phyloP scores from a whole-genome alignment of 2,329 filamentous ascomycete species.

The Fusarium protoensiforme region DNA sequence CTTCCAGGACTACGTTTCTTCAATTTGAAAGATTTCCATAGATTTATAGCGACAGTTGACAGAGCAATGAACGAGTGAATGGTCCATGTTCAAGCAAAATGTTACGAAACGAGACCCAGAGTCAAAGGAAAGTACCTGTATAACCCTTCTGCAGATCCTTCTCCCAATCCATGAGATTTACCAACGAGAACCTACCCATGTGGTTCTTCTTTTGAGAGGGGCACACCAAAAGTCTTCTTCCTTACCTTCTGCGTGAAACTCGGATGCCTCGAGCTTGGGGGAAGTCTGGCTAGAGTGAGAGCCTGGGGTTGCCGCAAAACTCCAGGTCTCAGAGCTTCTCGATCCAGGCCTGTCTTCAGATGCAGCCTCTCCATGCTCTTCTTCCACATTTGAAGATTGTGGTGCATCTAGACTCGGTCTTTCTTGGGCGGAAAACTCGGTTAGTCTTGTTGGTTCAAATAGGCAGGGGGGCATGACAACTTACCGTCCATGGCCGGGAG shows the following conservation, averaged over 20 bases:
- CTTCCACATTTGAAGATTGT: neutral
- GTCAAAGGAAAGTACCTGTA: neutral
- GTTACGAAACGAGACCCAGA: neutral
- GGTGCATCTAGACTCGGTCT: neutral
- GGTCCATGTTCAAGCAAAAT: neutral
- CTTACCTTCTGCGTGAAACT: neutral
- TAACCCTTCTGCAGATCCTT: neutral
- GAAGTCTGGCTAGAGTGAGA: neutral
- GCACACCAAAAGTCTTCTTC: neutral
- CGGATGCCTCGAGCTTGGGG: neutral
- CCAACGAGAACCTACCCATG: neutral
- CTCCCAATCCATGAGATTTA: neutral
- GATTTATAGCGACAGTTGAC: neutral
- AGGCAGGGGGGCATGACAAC: neutral
- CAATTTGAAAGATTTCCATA: neutral
- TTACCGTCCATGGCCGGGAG: neutral
- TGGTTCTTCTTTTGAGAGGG: neutral
- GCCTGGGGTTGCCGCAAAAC: neutral
- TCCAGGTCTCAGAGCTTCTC: neutral
- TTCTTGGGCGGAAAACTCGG: neutral
- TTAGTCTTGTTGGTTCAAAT: neutral
- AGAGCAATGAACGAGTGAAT: neutral
- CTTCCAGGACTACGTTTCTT: neutral
- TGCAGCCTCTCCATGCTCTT: neutral
- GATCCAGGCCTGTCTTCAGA: neutral